These are phyloP conservation scores for Ceratobasidium sp. DNA, from an alignment of 1,284 basidiomycete genomes.

Conservation along the genomic window DNA sequence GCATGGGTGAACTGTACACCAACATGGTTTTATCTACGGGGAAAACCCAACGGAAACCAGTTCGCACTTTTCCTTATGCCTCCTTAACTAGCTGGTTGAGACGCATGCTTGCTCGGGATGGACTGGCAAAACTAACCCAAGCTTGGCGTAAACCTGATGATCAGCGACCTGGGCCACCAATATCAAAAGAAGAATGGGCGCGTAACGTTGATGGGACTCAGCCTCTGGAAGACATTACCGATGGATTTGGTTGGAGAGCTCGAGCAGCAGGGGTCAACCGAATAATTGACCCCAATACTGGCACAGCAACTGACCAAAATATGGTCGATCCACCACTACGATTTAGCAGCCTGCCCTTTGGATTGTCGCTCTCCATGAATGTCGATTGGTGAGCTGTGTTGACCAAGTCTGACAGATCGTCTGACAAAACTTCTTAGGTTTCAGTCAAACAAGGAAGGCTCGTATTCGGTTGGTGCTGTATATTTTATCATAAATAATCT, in stretches of 20 bases:
- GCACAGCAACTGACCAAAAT: background rate
- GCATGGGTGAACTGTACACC: background rate
- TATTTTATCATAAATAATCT: slow-evolving; percentile 15
- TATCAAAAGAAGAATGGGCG: slow-evolving; percentile 14
- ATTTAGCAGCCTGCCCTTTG: background rate
- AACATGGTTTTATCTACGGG: background rate
- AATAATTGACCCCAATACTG: no score
- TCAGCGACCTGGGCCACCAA: background rate
- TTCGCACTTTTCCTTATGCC: background rate
- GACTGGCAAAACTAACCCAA: background rate
- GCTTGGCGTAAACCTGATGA: background rate
- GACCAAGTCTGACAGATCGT: background rate
- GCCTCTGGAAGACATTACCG: background rate
- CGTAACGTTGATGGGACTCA: background rate
- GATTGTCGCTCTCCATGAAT: slow-evolving; percentile 2
- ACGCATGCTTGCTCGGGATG: slow-evolving; percentile 7
- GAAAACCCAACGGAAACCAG: background rate
- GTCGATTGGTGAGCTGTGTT: background rate
- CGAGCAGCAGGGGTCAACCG: background rate
- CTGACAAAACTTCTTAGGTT: background rate
- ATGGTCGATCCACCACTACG: background rate
- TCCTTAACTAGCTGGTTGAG: background rate
- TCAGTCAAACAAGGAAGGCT: background rate
- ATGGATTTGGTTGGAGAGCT: slow-evolving; percentile 11
- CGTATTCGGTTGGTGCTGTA: background rate